These are phyloP conservation scores for Neonectria magnoliae DNA, from an alignment of 2,329 filamentous ascomycete genomes.

Conservation along the genomic window DNA sequence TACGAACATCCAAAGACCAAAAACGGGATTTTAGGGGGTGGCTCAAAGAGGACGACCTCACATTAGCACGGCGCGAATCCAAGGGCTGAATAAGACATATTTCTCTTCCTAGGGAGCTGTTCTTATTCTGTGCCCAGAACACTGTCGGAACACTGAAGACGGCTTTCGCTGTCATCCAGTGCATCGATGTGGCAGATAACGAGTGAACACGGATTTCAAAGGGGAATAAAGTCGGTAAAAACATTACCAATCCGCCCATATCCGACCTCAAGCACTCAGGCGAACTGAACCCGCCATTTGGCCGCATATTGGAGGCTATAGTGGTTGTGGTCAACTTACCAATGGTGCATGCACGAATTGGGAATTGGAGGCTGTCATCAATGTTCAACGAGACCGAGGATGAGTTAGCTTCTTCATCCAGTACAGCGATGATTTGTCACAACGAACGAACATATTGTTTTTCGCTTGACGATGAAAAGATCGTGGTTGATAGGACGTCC, in stretches of 20 bases:
- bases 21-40: conserved; percentile 57
- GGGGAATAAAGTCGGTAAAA: conserved; percentile 47
- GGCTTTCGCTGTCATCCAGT: conserved; percentile 52
- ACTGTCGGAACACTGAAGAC: conserved; percentile 51
- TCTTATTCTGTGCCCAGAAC: conserved; percentile 49
- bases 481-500: conserved; percentile 53
- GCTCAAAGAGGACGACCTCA: conserved; percentile 61
- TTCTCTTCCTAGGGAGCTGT: conserved; percentile 56
- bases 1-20: conserved; percentile 56
- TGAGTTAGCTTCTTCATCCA: conserved; percentile 38
- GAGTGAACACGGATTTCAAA: background rate
- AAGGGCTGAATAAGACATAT: conserved; percentile 62
- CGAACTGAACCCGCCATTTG: conserved; percentile 23
- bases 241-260: conserved; percentile 53
- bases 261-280: conserved; percentile 34
- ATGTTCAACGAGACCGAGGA: conserved; percentile 16
- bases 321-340: background rate
- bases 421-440: conserved; percentile 40
- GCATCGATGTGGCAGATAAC: conserved; percentile 44
- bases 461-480: conserved; percentile 49
- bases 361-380: conserved; percentile 41
- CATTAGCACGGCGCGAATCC: conserved; percentile 51
- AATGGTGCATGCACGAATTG: conserved; percentile 26
- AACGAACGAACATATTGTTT: conserved; percentile 52
- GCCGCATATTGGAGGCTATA: background rate